phyloP scores from a whole-genome alignment of 805 yeast species.

The Sugiyamaella floridensis region DNA sequence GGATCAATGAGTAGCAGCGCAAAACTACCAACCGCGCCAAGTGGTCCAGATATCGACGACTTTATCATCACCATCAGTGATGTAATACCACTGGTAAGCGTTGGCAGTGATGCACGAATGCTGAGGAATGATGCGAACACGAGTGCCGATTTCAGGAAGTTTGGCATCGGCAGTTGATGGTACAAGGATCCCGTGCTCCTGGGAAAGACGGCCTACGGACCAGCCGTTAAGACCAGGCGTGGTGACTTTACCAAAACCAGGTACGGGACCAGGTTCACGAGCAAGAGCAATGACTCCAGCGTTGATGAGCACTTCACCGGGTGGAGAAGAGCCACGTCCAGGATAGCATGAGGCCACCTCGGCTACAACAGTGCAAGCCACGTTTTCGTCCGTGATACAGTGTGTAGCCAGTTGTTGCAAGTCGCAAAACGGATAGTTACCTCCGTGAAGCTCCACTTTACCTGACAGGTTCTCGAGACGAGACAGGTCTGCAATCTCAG shows the following conservation, averaged over 20 bases:
- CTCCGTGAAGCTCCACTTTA: slow-evolving; percentile 68
- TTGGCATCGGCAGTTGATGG: slow-evolving; percentile 30
- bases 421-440: slow-evolving; percentile 68
- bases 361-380: slow-evolving; percentile 50
- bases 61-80: slow-evolving; percentile 42
- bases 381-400: slow-evolving; percentile 39
- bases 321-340: slow-evolving; percentile 41
- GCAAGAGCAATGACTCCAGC: slow-evolving; percentile 69
- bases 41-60: slow-evolving; percentile 64
- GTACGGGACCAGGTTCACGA: slow-evolving; percentile 53
- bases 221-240: slow-evolving; percentile 43
- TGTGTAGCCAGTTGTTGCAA: slow-evolving; percentile 71
- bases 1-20: background rate
- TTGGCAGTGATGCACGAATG: slow-evolving; percentile 70
- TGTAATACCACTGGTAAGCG: slow-evolving; percentile 48
- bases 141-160: slow-evolving; percentile 38
- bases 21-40: slow-evolving; percentile 41
- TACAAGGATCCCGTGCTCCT: slow-evolving; percentile 72
- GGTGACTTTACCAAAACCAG: slow-evolving; percentile 52
- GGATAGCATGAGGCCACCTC: slow-evolving; percentile 56
- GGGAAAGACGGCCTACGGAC: slow-evolving; percentile 62
- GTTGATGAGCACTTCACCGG: slow-evolving; percentile 60
- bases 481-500: slow-evolving; percentile 22
- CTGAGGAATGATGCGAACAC: slow-evolving; percentile 54
- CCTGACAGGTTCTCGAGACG: slow-evolving; percentile 22